Conservation (phyloP, 2,329 filamentous ascomycete species). For the Xylaria sp. region DNA sequence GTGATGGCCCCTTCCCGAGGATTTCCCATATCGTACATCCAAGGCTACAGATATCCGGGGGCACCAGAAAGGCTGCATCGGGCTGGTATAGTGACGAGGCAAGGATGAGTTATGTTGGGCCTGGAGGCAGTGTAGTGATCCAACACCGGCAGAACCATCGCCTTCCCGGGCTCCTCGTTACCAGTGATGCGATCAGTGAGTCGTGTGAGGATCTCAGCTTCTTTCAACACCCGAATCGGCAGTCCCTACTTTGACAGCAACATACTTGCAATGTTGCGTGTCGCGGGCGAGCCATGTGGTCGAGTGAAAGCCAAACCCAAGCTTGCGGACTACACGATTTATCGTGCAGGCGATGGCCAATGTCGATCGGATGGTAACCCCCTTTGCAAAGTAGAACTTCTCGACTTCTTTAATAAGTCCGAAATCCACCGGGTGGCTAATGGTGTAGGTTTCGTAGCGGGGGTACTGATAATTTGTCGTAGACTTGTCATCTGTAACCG, state of each 20-base stretch:
- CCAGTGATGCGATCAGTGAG: neutral
- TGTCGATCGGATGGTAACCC: no score
- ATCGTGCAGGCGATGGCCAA: no score
- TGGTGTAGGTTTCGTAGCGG: no score
- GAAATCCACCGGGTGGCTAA: no score
- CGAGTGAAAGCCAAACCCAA: neutral
- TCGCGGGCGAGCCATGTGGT: neutral
- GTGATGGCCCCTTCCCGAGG: neutral
- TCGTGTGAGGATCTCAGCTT: neutral
- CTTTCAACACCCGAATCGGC: neutral
- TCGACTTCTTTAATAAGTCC: no score
- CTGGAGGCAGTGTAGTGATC: neutral
- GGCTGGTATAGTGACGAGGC: neutral
- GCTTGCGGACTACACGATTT: neutral
- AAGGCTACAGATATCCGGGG: neutral
- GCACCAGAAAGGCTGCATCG: neutral
- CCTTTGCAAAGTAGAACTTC: no score
- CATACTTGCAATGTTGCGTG: neutral
- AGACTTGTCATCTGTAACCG: no score
- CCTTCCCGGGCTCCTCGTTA: neutral
- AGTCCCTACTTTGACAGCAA: neutral
- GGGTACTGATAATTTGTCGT: no score
- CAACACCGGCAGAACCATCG: neutral
- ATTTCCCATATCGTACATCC: neutral
- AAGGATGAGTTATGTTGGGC: neutral